Percentiles rank a stretch among this genome's conserved stretches.
Conservation (phyloP, 2,329 filamentous ascomycete species). For the Didymella pomorum region DNA sequence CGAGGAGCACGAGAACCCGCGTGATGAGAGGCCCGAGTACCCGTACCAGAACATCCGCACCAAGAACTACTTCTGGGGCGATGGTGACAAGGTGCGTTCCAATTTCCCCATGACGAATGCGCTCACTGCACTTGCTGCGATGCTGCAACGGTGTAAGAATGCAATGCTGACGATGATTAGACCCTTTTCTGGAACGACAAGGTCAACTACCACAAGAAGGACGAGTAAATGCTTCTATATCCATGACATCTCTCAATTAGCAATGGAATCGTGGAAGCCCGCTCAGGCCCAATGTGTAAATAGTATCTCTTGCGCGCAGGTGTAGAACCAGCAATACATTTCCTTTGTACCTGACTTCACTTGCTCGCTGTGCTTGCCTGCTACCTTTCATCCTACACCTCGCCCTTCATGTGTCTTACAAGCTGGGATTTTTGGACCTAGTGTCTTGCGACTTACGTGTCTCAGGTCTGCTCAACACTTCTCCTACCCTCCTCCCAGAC, state of each 20-base stretch:
- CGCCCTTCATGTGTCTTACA: background rate
- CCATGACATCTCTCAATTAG: constrained; percentile 11
- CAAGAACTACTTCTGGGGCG: constrained; percentile 95
- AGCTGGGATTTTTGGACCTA: too few relatives aligned
- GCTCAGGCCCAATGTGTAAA: constrained; percentile 34
- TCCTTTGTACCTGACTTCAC: constrained; percentile 36
- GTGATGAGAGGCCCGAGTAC: constrained; percentile 93
- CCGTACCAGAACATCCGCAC: constrained; percentile 96
- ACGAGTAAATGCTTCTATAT: constrained; percentile 58
- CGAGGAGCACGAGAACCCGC: constrained; percentile 67
- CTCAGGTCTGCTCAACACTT: constrained; percentile 21
- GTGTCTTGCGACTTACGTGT: too few relatives aligned
- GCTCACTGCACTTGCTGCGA: background rate
- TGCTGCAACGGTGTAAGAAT: background rate
- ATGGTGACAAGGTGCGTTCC: constrained; percentile 85
- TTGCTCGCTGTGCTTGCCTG: constrained; percentile 5
- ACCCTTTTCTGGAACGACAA: constrained; percentile 81
- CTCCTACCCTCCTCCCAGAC: constrained; percentile 45
- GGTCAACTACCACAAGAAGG: constrained; percentile 97
- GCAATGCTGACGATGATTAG: constrained; percentile 35
- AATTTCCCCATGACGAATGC: background rate
- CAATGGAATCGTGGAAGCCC: constrained; percentile 13
- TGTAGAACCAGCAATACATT: constrained; percentile 43
- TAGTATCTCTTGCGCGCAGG: constrained; percentile 35
- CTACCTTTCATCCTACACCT: constrained; percentile 5